Percentiles rank a stretch among this genome's conserved stretches.
These are phyloP conservation scores for Marchantia paleacea DNA, from an alignment of 225 moss, liverwort and hornwort genomes.

Conservation along the genomic window DNA sequence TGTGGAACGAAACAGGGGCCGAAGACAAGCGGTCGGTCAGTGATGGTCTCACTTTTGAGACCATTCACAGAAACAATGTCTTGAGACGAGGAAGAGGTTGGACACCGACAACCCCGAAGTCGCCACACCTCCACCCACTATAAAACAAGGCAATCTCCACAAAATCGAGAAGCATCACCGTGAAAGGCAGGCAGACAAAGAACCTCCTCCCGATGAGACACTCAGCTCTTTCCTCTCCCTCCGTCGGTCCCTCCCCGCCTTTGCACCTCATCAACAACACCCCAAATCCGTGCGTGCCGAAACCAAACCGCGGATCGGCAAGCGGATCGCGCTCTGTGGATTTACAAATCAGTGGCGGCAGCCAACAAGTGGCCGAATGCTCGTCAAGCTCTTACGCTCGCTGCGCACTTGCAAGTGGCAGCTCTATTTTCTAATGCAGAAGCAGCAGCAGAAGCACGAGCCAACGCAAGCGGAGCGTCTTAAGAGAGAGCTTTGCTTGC, in stretches of 20 bases:
- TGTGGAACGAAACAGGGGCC: not conserved
- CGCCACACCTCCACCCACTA: not conserved
- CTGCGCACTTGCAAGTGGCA: not conserved
- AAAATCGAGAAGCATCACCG: conserved; percentile 2
- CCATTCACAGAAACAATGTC: not conserved
- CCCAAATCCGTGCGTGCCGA: not conserved
- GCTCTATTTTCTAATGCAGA: not conserved
- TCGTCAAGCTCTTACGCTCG: not conserved
- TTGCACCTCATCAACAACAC: not conserved
- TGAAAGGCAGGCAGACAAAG: not conserved
- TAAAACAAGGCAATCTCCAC: not conserved
- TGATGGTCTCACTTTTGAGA: not conserved
- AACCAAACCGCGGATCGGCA: conserved; percentile 8
- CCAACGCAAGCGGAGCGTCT: not conserved
- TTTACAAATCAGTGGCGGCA: conserved; percentile 2
- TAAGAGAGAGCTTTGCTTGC: not conserved
- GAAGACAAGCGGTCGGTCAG: not conserved
- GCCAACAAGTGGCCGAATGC: not conserved
- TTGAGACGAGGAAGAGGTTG: not conserved
- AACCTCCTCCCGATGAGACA: not conserved
- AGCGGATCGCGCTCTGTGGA: not conserved
- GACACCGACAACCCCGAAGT: not conserved
- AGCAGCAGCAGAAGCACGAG: not conserved
- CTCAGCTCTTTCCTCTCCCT: not conserved
- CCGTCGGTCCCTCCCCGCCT: no score